Conservation (phyloP, 1,284 basidiomycete genomes). For the Anthracocystis walkeri region DNA sequence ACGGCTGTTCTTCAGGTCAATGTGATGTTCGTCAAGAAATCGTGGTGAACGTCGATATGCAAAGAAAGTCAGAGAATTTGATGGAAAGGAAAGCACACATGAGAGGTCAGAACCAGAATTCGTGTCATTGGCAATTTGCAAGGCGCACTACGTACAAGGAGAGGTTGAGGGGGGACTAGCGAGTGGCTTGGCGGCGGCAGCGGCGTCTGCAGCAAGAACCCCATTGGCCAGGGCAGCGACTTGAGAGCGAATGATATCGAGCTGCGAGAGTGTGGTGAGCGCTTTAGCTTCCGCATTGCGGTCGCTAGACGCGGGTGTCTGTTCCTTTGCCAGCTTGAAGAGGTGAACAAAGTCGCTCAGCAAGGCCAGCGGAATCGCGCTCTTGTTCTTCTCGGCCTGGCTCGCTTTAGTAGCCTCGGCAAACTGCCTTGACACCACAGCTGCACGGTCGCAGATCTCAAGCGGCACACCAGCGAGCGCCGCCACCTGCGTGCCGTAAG, state of each 20-base stretch:
- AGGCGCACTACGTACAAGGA: slow-evolving; percentile 49
- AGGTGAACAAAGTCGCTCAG: slow-evolving; percentile 66
- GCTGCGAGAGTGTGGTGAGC: slow-evolving; percentile 45
- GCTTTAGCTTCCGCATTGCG: slow-evolving; percentile 31
- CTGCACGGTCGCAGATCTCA: slow-evolving; percentile 65
- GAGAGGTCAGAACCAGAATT: slow-evolving; percentile 16
- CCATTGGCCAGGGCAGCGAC: slow-evolving; percentile 32
- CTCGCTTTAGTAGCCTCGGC: slow-evolving; percentile 51
- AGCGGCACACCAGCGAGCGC: slow-evolving; percentile 65
- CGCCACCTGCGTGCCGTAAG: slow-evolving; percentile 76
- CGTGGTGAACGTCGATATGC: neutral
- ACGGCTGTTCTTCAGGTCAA: slow-evolving; percentile 15
- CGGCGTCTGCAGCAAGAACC: neutral
- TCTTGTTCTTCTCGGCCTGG: slow-evolving; percentile 59
- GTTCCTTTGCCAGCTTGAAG: slow-evolving; percentile 46
- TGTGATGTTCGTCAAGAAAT: neutral
- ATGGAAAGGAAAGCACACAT: slow-evolving; percentile 6
- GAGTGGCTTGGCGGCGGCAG: slow-evolving; percentile 18
- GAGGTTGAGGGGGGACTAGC: slow-evolving; percentile 21
- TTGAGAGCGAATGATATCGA: slow-evolving; percentile 57
- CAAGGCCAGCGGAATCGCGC: slow-evolving; percentile 56
- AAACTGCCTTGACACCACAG: slow-evolving; percentile 61
- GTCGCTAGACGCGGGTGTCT: slow-evolving; percentile 25
- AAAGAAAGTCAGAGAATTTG: neutral
- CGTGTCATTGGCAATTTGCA: slow-evolving; percentile 7